These are phyloP conservation scores for Gastrodia elata DNA, from an alignment of 106 monocot genomes.

Conservation along the genomic window DNA sequence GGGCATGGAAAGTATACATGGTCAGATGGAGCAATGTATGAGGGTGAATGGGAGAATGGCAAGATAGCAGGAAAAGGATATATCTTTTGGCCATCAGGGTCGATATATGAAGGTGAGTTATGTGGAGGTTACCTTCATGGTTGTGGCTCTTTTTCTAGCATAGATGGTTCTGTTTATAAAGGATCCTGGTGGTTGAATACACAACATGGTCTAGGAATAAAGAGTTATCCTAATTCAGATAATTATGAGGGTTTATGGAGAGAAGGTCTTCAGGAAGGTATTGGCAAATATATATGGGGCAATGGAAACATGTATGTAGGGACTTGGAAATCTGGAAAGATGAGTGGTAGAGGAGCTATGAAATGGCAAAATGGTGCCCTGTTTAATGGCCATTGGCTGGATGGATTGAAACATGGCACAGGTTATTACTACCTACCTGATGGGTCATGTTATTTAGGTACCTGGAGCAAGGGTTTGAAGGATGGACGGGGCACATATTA, in stretches of 20 bases:
- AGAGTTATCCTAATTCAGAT: conserved; percentile 55
- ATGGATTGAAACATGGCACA: conserved; percentile 70
- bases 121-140: conserved; percentile 85
- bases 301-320: conserved; percentile 72
- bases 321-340: conserved; percentile 78
- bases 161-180: conserved; percentile 63
- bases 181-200: conserved; percentile 85
- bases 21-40: conserved; percentile 63
- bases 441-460: conserved; percentile 69
- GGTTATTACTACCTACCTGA: conserved; percentile 67
- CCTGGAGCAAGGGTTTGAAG: conserved; percentile 86
- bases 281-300: conserved; percentile 67
- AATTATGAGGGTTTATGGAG: conserved; percentile 76
- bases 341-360: conserved; percentile 82
- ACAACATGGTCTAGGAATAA: conserved; percentile 72
- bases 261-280: conserved; percentile 79
- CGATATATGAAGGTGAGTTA: conserved; percentile 69
- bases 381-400: conserved; percentile 69
- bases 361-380: conserved; percentile 74
- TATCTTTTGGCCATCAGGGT: conserved; percentile 69
- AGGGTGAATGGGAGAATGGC: conserved; percentile 70
- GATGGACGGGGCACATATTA: conserved; percentile 74
- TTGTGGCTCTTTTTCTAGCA: conserved; percentile 39
- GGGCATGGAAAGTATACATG: conserved; percentile 75
- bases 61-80: conserved; percentile 64